Base-by-base conservation (phyloP, 2,329 filamentous ascomycete species). In the Diaporthe longicolla region DNA sequence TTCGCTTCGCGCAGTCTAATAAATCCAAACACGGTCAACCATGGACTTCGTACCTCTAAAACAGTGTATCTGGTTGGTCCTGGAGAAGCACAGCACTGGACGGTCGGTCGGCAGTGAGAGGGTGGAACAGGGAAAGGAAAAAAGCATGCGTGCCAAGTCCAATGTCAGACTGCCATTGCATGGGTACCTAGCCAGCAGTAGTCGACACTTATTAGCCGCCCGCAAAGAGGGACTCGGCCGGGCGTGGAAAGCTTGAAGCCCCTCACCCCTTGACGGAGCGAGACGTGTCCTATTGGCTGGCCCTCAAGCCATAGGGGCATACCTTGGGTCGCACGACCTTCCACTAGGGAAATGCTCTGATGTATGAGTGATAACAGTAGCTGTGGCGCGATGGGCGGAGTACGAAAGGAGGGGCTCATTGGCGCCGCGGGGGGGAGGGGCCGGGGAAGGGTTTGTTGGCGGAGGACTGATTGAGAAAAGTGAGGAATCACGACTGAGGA, bases 311-410 rank as follows among this genome's bases (percentile, higher is more conserved):
- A 71, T 29, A 32, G 45, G 40, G n/a, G 17, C 24, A 52, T 19
- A 63, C 9, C 40, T 71, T 71, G 69, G 57, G 69, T 71, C 58
- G 69, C 69, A 71, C 69, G 45, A 63, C 57, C 57, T 63, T 43
- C 45, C 15, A 13, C 69, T 61, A 63, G 45, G 40, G 40, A 48
- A 61, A 8, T 63, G 26, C 5, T 29, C 19, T 50, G 32, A 43
- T 29, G n/a, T 40, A 52, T 50, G 21, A 40, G 19, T 71, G 43
- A 45, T 35, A 50, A 26, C 15, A 61, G 69, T 63, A 50, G 35
- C 15, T 71, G 69, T 63, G 57, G 69, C 69, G 57, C 32, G 52
- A 35, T 52, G 58, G 37, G 45, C 45, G 21, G 37, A 54, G 45
- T 9, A 24, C 61, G 55, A 45, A n/a, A 43, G 24, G 66, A 70